Base-by-base conservation (phyloP, 306 rosid species). In the Rosa multiflora region DNA sequence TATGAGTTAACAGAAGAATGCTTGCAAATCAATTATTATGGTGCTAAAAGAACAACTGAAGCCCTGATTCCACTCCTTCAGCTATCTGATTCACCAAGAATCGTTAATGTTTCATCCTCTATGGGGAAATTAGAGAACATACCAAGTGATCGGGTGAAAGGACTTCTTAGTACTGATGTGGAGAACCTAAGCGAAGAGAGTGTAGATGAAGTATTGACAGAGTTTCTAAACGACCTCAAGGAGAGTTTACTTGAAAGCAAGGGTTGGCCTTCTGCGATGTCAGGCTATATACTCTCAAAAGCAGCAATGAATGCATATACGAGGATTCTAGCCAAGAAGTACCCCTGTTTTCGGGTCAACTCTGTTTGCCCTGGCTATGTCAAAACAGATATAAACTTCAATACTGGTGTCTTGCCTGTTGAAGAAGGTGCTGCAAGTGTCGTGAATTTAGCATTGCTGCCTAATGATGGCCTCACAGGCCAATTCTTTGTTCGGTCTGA, bases 11-110 rank as follows among this genome's bases (percentile, higher is more conserved):
- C 84, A 0, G 89, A 86, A 72, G 82, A 70, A 82, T 73, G 83
- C 77, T 43, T 89, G 21, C 79, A 73, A 82, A 91, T 81, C 75
- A 91, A 91, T 63, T 88, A 85, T 69, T 80, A 82, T 37, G 90
- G 94, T 64, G 76, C 89, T 47, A 89, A 84, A 84, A 74, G 80
- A 70, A 70, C 72, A 8, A 29, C 78, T 4, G 67, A 78, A 81
- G 80, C 85, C 37, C 88, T 89, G 23, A 73, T 85, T 81, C 87
- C 88, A 35, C 87, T 88, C 76, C 94, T 91, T 21, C 87, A 82
- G 68, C 67, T 83, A 35, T 91, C 97, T 17, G 79, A 37, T 23
- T 87, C 92, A 7, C 94, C 92, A 49, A 88, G 64, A 74, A 83
- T 89, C 78, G 90, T 91, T 13, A 88, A 80, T 66, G 87, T 89